Percentiles rank a stretch among this genome's conserved stretches.
Evolutionary conservation across 129 eudicot genomes (phyloP).

Genomic region (Chrysanthemum makinoi): DNA sequence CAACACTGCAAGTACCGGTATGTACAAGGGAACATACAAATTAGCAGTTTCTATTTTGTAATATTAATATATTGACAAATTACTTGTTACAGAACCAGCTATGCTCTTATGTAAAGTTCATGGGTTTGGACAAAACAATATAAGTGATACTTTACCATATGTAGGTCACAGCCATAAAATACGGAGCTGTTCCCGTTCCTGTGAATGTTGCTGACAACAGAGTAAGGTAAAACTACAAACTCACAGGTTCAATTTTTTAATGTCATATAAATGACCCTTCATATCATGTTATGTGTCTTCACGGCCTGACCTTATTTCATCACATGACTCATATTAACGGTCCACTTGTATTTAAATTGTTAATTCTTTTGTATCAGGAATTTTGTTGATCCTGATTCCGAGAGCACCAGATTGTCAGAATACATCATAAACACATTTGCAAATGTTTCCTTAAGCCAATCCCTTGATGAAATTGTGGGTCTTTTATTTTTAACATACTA

Average conservation of each 20-base stretch:
- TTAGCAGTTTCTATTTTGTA: too few species aligned
- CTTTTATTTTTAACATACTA: neutral
- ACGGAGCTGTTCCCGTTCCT: constrained; percentile 52
- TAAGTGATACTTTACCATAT: neutral
- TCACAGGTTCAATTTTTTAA: neutral
- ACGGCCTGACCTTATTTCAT: too few species aligned
- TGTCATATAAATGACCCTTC: neutral
- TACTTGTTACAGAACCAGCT: too few species aligned
- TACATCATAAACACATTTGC: constrained; percentile 43
- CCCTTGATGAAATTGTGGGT: constrained; percentile 53
- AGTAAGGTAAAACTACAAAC: constrained; percentile 38
- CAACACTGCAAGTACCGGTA: constrained; percentile 56
- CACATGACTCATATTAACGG: too few species aligned
- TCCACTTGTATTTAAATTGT: neutral
- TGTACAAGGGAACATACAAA: neutral
- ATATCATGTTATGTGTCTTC: too few species aligned
- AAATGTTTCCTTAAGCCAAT: constrained; percentile 49
- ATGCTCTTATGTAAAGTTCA: too few species aligned
- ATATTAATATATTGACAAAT: too few species aligned
- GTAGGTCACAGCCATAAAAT: constrained; percentile 53
- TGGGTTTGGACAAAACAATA: neutral
- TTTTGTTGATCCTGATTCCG: constrained; percentile 27
- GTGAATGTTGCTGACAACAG: constrained; percentile 31
- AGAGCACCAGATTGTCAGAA: constrained; percentile 40
- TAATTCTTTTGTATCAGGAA: constrained; percentile 30